phyloP scores from a whole-genome alignment of 2,329 filamentous ascomycete species.

The Aspergillus sp. region DNA sequence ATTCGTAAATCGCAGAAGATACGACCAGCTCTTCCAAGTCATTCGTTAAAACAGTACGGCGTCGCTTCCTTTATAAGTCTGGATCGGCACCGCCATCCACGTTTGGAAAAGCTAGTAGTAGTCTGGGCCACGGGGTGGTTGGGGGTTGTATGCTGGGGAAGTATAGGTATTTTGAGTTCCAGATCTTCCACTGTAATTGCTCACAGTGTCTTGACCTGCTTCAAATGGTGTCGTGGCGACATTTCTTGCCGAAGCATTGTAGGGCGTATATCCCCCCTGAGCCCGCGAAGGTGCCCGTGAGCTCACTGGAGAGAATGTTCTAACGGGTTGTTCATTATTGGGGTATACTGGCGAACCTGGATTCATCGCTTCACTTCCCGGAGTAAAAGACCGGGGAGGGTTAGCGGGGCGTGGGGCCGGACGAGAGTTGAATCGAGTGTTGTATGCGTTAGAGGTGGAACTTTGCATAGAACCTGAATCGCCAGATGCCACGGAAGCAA shows the following conservation, averaged over 20 bases:
- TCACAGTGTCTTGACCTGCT: neutral
- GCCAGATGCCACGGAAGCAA: constrained; percentile 8
- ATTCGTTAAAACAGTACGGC: constrained; percentile 18
- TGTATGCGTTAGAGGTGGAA: constrained; percentile 13
- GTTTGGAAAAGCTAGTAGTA: constrained; percentile 8
- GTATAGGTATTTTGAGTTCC: constrained; percentile 24
- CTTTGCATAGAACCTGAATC: constrained; percentile 17
- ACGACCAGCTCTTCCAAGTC: constrained; percentile 26
- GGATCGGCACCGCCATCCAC: neutral
- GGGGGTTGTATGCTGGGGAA: constrained; percentile 13
- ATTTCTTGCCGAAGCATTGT: neutral
- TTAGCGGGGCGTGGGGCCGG: constrained; percentile 13
- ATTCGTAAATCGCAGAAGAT: constrained; percentile 30
- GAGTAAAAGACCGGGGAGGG: constrained; percentile 14
- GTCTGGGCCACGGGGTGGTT: constrained; percentile 9
- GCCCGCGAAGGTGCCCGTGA: neutral
- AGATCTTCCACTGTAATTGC: constrained; percentile 21
- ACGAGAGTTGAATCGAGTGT: constrained; percentile 9
- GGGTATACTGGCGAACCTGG: constrained; percentile 1
- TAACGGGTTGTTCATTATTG: constrained; percentile 3
- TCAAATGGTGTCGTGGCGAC: neutral
- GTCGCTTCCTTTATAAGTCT: neutral
- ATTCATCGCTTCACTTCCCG: neutral
- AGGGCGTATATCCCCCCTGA: constrained; percentile 4
- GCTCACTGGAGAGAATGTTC: constrained; percentile 7